A percentile compares a stretch with the other conserved stretches of the same genome.
Evolutionary conservation across 2,329 filamentous ascomycete species (phyloP).

Genomic region (Dichotomopilus funicola): DNA sequence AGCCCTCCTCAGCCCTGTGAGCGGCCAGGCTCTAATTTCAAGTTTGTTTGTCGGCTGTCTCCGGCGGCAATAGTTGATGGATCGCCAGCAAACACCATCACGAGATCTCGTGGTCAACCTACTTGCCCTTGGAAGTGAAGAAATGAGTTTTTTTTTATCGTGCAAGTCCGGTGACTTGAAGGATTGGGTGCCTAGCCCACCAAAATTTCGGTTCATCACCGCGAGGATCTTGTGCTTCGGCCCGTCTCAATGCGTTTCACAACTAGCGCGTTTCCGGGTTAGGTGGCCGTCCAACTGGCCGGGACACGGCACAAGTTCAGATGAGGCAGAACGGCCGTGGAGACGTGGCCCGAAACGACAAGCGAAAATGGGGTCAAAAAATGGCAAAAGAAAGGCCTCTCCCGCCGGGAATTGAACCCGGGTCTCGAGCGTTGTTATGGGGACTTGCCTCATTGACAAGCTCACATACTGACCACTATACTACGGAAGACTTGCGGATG

Average conservation of each 20-base stretch:
- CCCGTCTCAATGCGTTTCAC: slow-evolving; percentile 1
- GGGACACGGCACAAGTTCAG: neutral
- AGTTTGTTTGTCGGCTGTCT: too few relatives aligned
- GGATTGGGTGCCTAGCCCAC: neutral
- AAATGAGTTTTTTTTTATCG: neutral
- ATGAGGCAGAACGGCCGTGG: too few relatives aligned
- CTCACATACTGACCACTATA: slow-evolving; percentile 22
- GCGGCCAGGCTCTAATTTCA: too few relatives aligned
- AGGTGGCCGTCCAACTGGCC: neutral
- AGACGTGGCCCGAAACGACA: too few relatives aligned
- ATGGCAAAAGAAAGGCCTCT: slow-evolving; percentile 9
- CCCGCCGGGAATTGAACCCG: slow-evolving; percentile 22
- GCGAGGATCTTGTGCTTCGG: slow-evolving; percentile 1
- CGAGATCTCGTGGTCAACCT: too few relatives aligned
- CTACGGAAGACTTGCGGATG: slow-evolving; percentile 19
- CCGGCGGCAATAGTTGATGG: neutral
- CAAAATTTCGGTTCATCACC: neutral
- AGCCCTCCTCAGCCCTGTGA: too few relatives aligned
- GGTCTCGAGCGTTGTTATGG: slow-evolving; percentile 17
- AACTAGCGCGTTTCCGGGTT: neutral
- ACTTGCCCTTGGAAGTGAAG: neutral
- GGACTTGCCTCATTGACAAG: slow-evolving; percentile 10
- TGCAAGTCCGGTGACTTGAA: neutral
- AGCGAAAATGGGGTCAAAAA: neutral
- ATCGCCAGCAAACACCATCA: slow-evolving; percentile 2